A percentile compares a stretch with the other conserved stretches of the same genome.
These are phyloP conservation scores for Emergomyces orientalis DNA, from an alignment of 2,329 filamentous ascomycete genomes.

Conservation along the genomic window DNA sequence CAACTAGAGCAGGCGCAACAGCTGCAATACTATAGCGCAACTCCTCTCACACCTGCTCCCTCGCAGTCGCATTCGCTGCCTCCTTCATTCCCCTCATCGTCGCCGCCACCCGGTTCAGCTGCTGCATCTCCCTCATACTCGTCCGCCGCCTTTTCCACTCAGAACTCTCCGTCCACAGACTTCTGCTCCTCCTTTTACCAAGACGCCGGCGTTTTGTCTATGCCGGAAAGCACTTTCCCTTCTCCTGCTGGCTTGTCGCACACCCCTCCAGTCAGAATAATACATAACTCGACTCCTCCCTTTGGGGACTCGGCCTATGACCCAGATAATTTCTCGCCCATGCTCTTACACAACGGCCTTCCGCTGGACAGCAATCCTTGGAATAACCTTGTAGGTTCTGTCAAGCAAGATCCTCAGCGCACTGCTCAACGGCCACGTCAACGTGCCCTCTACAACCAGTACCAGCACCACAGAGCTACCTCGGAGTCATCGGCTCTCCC, in stretches of 20 bases:
- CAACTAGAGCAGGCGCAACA: conserved; percentile 9
- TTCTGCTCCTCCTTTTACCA: conserved; percentile 13
- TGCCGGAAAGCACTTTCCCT: conserved; percentile 13
- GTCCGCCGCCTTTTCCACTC: conserved; percentile 14
- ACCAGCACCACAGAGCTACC: conserved; percentile 32
- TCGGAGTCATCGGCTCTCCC: conserved; percentile 34
- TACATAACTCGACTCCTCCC: conserved; percentile 22
- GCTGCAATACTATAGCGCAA: not conserved
- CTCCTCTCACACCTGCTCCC: conserved; percentile 11
- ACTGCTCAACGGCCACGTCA: not conserved
- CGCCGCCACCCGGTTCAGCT: conserved; percentile 7
- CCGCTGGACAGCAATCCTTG: conserved; percentile 9
- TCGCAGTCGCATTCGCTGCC: conserved; percentile 11
- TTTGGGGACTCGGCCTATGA: conserved; percentile 19
- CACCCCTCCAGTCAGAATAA: conserved; percentile 22
- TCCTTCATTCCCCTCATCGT: conserved; percentile 1
- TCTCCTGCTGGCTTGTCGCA: conserved; percentile 24
- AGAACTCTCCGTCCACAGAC: conserved; percentile 15
- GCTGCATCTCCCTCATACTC: conserved; percentile 11
- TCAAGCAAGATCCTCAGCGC: conserved; percentile 15
- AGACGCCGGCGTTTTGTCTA: conserved; percentile 12
- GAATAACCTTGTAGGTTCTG: conserved; percentile 11
- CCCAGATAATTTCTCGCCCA: conserved; percentile 24
- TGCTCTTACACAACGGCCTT: conserved; percentile 29
- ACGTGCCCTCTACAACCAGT: conserved; percentile 10